phyloP scores from a whole-genome alignment of 2,329 filamentous ascomycete genomes.

The Aspergillus pseudoviridinutans region DNA sequence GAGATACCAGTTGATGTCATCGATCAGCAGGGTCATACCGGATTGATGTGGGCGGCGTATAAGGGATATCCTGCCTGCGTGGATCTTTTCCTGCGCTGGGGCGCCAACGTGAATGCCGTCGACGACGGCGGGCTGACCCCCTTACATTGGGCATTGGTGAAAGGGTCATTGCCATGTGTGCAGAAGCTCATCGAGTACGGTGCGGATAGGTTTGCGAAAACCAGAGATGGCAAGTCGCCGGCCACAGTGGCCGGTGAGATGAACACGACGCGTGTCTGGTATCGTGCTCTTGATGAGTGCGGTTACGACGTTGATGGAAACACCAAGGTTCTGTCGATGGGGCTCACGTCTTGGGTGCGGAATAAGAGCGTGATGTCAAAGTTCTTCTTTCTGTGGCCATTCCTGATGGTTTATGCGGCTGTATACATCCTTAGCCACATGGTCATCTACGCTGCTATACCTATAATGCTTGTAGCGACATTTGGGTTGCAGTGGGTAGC shows the following conservation, averaged over 20 bases:
- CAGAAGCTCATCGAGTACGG: slow-evolving; percentile 95
- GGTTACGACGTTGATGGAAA: slow-evolving; percentile 79
- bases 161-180: slow-evolving; percentile 83
- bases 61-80: slow-evolving; percentile 93
- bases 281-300: slow-evolving; percentile 74
- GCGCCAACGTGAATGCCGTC: slow-evolving; percentile 82
- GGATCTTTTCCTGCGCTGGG: slow-evolving; percentile 89
- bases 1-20: slow-evolving; percentile 90
- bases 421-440: slow-evolving; percentile 70
- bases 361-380: slow-evolving; percentile 73
- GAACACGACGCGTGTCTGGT: slow-evolving; percentile 79
- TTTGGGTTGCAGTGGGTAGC: slow-evolving; percentile 69
- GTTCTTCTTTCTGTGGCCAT: slow-evolving; percentile 88
- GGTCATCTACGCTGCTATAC: slow-evolving; percentile 72
- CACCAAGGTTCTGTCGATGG: slow-evolving; percentile 65
- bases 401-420: slow-evolving; percentile 67
- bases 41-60: slow-evolving; percentile 98
- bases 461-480: slow-evolving; percentile 63
- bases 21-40: slow-evolving; percentile 87
- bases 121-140: slow-evolving; percentile 94
- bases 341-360: slow-evolving; percentile 68
- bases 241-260: slow-evolving; percentile 82
- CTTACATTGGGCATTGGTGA: slow-evolving; percentile 93
- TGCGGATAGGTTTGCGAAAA: slow-evolving; percentile 86
- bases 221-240: slow-evolving; percentile 85